Percentiles rank a stretch among this genome's conserved stretches.
Evolutionary conservation across 768 basidiomycete species (phyloP).

Genomic region (Cyclocybe cylindracea): DNA sequence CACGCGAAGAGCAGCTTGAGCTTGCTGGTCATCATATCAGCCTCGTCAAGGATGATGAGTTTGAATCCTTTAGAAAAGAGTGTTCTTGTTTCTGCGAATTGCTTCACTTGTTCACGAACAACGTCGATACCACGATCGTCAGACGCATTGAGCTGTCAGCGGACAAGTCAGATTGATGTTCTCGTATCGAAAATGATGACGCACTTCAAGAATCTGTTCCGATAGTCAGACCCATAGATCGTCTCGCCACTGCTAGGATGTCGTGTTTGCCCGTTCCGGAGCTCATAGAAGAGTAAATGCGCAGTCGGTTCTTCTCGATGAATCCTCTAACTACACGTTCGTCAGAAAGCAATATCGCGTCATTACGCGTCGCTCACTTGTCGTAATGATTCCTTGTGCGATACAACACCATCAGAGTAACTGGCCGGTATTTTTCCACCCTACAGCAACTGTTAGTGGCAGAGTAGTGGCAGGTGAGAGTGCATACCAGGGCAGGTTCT

Average conservation of each 20-base stretch:
- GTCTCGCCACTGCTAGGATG: slow-evolving; percentile 91
- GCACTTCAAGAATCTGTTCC: slow-evolving; percentile 94
- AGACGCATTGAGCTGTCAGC: slow-evolving; percentile 89
- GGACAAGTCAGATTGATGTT: background rate
- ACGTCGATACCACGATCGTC: slow-evolving; percentile 99
- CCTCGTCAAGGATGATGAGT: slow-evolving; percentile 97
- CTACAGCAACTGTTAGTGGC: slow-evolving; percentile 30
- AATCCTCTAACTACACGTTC: slow-evolving; percentile 82
- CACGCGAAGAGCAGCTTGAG: slow-evolving; percentile 94
- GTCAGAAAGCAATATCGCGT: slow-evolving; percentile 8
- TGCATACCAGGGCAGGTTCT: slow-evolving; percentile 83
- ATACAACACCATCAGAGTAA: slow-evolving; percentile 93
- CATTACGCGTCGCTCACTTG: slow-evolving; percentile 59
- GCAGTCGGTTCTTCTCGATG: slow-evolving; percentile 91
- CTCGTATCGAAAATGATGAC: slow-evolving; percentile 14
- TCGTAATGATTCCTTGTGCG: slow-evolving; percentile 94
- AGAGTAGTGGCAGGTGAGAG: slow-evolving; percentile 3
- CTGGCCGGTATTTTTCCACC: slow-evolving; percentile 98
- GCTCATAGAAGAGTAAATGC: slow-evolving; percentile 95
- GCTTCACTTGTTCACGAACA: slow-evolving; percentile 98
- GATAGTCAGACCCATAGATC: slow-evolving; percentile 85
- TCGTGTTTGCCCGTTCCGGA: slow-evolving; percentile 97
- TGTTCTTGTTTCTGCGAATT: slow-evolving; percentile 95
- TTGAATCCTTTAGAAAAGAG: slow-evolving; percentile 93
- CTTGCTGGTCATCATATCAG: slow-evolving; percentile 99